Percentiles rank a stretch among this genome's conserved stretches.
Evolutionary conservation across 805 yeast genomes (phyloP).

Genomic region (Candida yuanshanica): DNA sequence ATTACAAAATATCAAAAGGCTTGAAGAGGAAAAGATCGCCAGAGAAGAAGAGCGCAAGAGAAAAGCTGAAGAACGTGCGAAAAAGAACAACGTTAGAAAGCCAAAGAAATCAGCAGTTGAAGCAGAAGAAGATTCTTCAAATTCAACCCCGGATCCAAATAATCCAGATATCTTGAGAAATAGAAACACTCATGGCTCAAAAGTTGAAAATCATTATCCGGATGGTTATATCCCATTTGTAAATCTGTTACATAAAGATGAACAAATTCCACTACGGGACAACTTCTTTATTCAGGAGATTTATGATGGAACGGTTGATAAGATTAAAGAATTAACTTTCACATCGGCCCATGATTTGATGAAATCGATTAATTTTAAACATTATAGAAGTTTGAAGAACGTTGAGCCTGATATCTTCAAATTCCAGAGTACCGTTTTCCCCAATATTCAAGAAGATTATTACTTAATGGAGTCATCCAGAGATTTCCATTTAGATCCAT

Average conservation of each 20-base stretch:
- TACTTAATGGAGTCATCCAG: constrained; percentile 41
- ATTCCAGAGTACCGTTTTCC: constrained; percentile 30
- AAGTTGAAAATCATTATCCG: constrained; percentile 2
- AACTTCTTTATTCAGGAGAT: constrained; percentile 30
- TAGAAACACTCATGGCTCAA: background rate
- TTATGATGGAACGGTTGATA: constrained; percentile 11
- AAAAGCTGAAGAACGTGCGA: constrained; percentile 4
- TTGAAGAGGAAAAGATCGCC: constrained; percentile 4
- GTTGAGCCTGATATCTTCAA: constrained; percentile 21
- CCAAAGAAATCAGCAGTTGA: constrained; percentile 2
- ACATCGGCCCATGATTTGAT: constrained; percentile 15
- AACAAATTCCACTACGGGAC: constrained; percentile 18
- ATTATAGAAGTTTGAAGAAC: constrained; percentile 26
- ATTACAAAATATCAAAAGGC: constrained; percentile 1
- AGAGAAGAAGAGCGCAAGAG: background rate
- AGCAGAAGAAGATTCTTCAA: background rate
- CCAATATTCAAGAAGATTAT: constrained; percentile 45
- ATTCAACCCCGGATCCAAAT: constrained; percentile 1
- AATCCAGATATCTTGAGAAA: constrained; percentile 2
- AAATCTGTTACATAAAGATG: constrained; percentile 13
- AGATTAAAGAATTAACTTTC: constrained; percentile 16
- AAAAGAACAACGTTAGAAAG: background rate
- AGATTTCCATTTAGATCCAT: constrained; percentile 54
- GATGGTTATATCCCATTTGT: constrained; percentile 24
- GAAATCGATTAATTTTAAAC: constrained; percentile 13